Base-by-base conservation (phyloP, 2,329 filamentous ascomycete species). In the Periglandula ipomoeae region DNA sequence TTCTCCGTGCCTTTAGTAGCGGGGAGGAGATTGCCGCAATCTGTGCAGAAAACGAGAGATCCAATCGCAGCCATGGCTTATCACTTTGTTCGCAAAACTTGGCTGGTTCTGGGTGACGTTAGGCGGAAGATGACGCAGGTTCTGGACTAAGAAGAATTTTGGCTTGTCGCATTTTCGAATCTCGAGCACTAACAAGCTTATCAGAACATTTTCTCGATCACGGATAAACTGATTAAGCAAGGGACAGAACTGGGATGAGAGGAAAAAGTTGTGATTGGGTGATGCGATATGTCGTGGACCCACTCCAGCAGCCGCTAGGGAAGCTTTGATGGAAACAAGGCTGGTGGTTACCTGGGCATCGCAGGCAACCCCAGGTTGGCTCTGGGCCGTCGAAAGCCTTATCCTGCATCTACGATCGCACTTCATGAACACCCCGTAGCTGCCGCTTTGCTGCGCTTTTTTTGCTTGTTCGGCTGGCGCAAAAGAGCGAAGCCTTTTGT, bases 1-100 rank as follows among this genome's bases (percentile, higher is more conserved):
- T 89, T 86, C 57, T 81, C 76, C 51, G 82, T 84, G 52, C 87
- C 88, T 54, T 84, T 85, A 42, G 87, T 89, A 46, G 84, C 79
- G 47, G 93, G 89, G 37, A 97, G 74, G 3, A 96, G 76, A 65
- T 95, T 95, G 53, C 91, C 91, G 66, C 91, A 97, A 64, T 90
- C 87, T 47, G 78, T 87, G 72, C 91, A 97, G 68, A 97, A 97
- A 32, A 95, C 84, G 37, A 97, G 75, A 46, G 89, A 91, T 49
- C 89, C 91, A 56, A 96, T 89, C 17, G 87, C 83, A 55, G 90
- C 82, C 91, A 96, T 96, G 50, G 56, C 54, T 38, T 47, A 40
- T 46, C 41, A 54, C 49, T 52, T 7, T 20, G 27, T 8, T 32
- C 3, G 13, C n/a, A 5, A n/a, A 37, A 2, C 27, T 30, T 19